Percentiles rank a stretch among this genome's conserved stretches.
Conservation (phyloP, 306 rosid genomes). For the Cicer judaicum region DNA sequence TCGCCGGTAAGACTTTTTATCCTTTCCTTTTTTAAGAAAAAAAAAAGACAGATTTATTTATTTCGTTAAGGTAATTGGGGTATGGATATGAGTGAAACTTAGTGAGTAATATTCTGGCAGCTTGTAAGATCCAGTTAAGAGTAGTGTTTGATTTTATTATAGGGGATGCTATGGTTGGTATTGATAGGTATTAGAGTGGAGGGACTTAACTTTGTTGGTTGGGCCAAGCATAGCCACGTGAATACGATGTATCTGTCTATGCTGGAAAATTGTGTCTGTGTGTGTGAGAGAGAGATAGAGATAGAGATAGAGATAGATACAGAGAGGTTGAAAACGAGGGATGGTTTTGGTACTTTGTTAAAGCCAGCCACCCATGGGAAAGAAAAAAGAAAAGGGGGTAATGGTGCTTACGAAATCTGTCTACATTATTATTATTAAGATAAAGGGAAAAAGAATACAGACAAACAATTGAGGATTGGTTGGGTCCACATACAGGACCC, state of each 20-base stretch:
- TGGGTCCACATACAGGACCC: conserved; percentile 33
- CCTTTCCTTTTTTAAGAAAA: background rate
- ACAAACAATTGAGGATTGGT: conserved; percentile 31
- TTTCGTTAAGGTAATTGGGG: background rate
- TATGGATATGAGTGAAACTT: background rate
- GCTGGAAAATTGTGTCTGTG: background rate
- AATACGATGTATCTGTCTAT: conserved; percentile 39
- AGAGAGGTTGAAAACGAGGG: background rate
- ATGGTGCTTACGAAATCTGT: conserved; percentile 26
- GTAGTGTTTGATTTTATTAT: background rate
- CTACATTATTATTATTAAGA: background rate
- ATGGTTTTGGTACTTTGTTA: conserved; percentile 26
- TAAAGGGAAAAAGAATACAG: conserved; percentile 21
- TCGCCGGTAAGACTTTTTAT: background rate
- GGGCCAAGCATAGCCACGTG: conserved; percentile 58
- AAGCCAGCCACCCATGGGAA: conserved; percentile 28
- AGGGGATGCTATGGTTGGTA: background rate
- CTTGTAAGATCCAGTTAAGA: background rate
- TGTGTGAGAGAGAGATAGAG: background rate
- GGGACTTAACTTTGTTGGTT: conserved; percentile 33
- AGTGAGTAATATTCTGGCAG: background rate
- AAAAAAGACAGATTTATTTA: background rate
- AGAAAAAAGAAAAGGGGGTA: background rate
- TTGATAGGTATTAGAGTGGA: background rate
- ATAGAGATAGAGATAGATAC: background rate